phyloP scores from a whole-genome alignment of 2,329 filamentous ascomycete genomes.

The Annulohypoxylon truncatum region DNA sequence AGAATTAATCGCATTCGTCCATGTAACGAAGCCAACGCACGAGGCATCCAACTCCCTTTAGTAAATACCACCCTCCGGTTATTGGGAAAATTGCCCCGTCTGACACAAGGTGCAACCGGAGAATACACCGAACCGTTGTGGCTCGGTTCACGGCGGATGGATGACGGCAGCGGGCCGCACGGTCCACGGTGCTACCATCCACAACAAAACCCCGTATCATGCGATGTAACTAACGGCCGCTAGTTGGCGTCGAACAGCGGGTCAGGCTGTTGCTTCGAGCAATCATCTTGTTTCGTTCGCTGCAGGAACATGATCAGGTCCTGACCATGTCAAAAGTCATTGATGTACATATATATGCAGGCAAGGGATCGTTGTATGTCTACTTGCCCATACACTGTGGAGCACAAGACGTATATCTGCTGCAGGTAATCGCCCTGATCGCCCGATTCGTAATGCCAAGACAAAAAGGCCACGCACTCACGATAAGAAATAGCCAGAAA shows the following conservation, averaged over 20 bases:
- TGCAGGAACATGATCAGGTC: conserved; percentile 27
- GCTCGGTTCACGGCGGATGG: background rate
- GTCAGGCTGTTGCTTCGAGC: background rate
- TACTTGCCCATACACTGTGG: conserved; percentile 4
- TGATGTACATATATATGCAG: background rate
- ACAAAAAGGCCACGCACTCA: conserved; percentile 18
- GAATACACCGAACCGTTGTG: background rate
- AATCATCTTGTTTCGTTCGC: conserved; percentile 1
- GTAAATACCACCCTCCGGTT: background rate
- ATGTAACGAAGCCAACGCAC: too few relatives aligned
- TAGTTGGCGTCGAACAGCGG: background rate
- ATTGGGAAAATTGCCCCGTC: background rate
- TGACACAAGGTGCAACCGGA: background rate
- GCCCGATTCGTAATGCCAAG: conserved; percentile 8
- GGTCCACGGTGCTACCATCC: background rate
- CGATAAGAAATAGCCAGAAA: conserved; percentile 14
- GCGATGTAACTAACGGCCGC: background rate
- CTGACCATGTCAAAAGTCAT: background rate
- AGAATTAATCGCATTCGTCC: background rate
- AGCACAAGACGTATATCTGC: background rate
- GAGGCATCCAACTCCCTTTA: too few relatives aligned
- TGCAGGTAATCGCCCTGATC: background rate
- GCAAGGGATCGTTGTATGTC: background rate
- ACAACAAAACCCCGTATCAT: background rate
- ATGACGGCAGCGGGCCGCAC: background rate